These are phyloP conservation scores for Chalciporus chontae DNA, from an alignment of 768 basidiomycete species.

Conservation along the genomic window DNA sequence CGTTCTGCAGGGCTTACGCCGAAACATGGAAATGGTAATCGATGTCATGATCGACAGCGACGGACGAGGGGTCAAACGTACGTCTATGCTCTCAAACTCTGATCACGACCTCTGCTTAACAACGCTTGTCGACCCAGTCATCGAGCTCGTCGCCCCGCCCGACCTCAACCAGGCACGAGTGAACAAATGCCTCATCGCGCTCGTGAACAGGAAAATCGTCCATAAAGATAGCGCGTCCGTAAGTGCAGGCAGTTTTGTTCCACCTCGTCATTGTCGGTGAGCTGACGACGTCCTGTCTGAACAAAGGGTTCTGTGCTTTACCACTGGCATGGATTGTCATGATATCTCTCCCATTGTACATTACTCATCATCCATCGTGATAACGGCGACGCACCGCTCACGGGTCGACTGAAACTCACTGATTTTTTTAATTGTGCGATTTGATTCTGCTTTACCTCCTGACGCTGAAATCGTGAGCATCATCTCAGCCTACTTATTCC, in stretches of 20 bases:
- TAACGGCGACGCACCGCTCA: background rate
- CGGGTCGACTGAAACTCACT: background rate
- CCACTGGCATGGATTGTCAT: constrained; percentile 59
- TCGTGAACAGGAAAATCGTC: constrained; percentile 84
- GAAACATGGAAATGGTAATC: constrained; percentile 79
- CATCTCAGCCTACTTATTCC: too few relatives aligned
- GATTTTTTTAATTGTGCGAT: background rate
- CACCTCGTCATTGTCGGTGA: background rate
- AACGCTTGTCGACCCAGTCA: constrained; percentile 45
- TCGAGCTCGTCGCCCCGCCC: constrained; percentile 72
- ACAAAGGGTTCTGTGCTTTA: constrained; percentile 63
- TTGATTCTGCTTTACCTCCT: background rate
- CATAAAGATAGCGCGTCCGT: constrained; percentile 68
- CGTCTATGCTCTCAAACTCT: constrained; percentile 18
- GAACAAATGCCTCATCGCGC: constrained; percentile 89
- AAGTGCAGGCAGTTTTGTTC: constrained; percentile 12
- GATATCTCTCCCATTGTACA: constrained; percentile 5
- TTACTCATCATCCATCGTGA: background rate
- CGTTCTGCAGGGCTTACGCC: constrained; percentile 56
- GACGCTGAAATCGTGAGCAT: too few relatives aligned
- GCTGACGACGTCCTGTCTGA: background rate
- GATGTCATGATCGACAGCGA: constrained; percentile 68
- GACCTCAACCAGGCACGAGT: constrained; percentile 88
- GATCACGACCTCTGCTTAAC: background rate
- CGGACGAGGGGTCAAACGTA: constrained; percentile 52